phyloP scores from a whole-genome alignment of 495 filamentous ascomycete genomes.

The Aspergillus biplanus region DNA sequence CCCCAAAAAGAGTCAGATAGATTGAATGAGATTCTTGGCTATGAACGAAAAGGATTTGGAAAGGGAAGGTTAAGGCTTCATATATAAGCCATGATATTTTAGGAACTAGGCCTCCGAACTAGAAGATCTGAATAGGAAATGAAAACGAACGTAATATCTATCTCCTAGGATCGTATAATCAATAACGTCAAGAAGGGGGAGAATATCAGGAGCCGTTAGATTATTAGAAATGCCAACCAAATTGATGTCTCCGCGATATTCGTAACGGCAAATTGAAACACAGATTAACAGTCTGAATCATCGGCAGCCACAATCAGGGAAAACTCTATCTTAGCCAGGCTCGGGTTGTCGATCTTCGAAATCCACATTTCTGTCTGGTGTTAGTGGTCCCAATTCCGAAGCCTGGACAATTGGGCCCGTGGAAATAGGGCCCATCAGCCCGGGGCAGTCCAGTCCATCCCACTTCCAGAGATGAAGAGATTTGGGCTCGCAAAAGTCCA shows the following conservation, averaged over 20 bases:
- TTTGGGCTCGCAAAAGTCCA: constrained; percentile 10
- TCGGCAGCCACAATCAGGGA: background rate
- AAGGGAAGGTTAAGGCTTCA: background rate
- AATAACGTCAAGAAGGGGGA: constrained; percentile 10
- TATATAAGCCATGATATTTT: constrained; percentile 13
- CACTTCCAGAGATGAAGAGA: background rate
- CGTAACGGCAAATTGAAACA: constrained; percentile 17
- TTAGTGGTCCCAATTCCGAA: background rate
- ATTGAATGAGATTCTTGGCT: constrained; percentile 12
- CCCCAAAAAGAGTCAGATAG: constrained; percentile 1
- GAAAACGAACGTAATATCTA: constrained; percentile 18
- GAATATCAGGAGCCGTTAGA: constrained; percentile 9
- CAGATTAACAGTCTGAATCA: constrained; percentile 1
- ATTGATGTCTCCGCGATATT: constrained; percentile 20
- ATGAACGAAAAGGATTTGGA: constrained; percentile 1
- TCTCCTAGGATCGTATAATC: constrained; percentile 15
- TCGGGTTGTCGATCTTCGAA: constrained; percentile 4
- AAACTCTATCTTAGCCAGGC: background rate
- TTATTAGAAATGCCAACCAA: constrained; percentile 20
- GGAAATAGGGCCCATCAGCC: background rate
- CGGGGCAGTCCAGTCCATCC: background rate
- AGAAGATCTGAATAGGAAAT: background rate
- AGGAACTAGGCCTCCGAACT: too few species aligned
- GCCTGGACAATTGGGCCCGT: background rate
- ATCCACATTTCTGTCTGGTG: background rate